Percentiles rank a stretch among this genome's conserved stretches.
These are phyloP conservation scores for Didymella pomorum DNA, from an alignment of 2,329 filamentous ascomycete species.

Conservation along the genomic window DNA sequence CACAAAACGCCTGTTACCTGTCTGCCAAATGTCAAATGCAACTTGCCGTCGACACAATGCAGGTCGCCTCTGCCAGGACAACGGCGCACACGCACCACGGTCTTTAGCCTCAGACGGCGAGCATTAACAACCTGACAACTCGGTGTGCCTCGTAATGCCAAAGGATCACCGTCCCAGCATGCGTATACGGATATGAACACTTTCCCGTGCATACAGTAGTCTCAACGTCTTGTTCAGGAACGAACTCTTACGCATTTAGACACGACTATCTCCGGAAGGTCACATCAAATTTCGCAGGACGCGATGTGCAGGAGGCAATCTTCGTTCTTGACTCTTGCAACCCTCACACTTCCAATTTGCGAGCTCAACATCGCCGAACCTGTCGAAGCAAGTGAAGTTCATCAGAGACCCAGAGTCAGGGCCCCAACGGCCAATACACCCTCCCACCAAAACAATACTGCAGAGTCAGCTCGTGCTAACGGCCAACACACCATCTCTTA, in stretches of 20 bases:
- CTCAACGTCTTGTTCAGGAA: constrained; percentile 12
- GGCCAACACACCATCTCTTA: background rate
- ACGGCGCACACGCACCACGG: constrained; percentile 4
- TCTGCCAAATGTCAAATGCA: constrained; percentile 16
- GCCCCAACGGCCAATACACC: constrained; percentile 13
- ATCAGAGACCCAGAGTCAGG: constrained; percentile 3
- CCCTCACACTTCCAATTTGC: background rate
- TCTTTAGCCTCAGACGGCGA: background rate
- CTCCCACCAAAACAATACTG: constrained; percentile 3
- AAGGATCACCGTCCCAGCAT: constrained; percentile 2
- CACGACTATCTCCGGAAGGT: constrained; percentile 1
- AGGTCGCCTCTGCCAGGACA: constrained; percentile 10
- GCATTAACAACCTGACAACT: background rate
- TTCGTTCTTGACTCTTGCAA: background rate
- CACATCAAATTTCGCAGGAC: background rate
- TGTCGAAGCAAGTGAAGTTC: background rate
- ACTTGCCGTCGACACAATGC: constrained; percentile 20
- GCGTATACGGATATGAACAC: constrained; percentile 1
- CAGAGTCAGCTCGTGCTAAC: constrained; percentile 7
- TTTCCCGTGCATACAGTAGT: constrained; percentile 14
- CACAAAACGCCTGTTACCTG: constrained; percentile 10
- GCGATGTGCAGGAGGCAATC: too few relatives aligned
- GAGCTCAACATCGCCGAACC: background rate
- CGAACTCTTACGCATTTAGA: constrained; percentile 3
- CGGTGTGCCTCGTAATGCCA: constrained; percentile 4